Evolutionary conservation across 2,329 filamentous ascomycete species (phyloP).

Genomic region (Microdochium nivale): DNA sequence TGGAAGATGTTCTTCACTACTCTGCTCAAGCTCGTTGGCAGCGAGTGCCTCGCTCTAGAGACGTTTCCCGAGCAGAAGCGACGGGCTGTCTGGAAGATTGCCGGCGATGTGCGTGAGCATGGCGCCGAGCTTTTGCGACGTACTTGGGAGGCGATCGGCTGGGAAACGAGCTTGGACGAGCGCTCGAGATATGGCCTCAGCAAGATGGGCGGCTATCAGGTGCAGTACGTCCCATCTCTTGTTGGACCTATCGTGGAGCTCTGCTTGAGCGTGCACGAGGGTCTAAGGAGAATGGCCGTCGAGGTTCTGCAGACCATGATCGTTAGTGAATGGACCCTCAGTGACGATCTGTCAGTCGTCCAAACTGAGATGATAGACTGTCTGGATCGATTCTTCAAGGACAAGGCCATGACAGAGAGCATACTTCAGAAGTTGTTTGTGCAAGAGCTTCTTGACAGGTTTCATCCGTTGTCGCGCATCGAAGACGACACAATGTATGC

Average conservation of each 20-base stretch:
- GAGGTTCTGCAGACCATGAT: conserved; percentile 97
- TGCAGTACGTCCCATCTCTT: conserved; percentile 91
- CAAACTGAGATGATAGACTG: conserved; percentile 97
- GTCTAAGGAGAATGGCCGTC: conserved; percentile 79
- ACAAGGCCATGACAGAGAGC: conserved; percentile 78
- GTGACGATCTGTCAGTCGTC: conserved; percentile 81
- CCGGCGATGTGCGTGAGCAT: conserved; percentile 86
- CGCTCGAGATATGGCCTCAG: conserved; percentile 65
- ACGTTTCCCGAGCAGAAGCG: conserved; percentile 96
- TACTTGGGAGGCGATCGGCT: conserved; percentile 93
- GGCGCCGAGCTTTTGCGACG: conserved; percentile 77
- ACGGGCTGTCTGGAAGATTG: conserved; percentile 96
- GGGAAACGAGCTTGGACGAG: conserved; percentile 83
- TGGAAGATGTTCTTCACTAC: conserved; percentile 94
- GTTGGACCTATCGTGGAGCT: conserved; percentile 89
- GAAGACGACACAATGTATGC: conserved; percentile 65
- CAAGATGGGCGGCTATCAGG: conserved; percentile 92
- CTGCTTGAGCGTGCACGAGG: conserved; percentile 91
- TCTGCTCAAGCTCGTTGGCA: conserved; percentile 80
- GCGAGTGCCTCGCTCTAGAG: conserved; percentile 80
- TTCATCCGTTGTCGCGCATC: conserved; percentile 59
- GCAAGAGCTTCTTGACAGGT: conserved; percentile 72
- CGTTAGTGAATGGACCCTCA: conserved; percentile 93
- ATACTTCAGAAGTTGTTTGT: conserved; percentile 91
- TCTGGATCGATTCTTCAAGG: conserved; percentile 82